These are phyloP conservation scores for Aspergillus fischeri DNA, from an alignment of 2,329 filamentous ascomycete species.

Conservation along the genomic window DNA sequence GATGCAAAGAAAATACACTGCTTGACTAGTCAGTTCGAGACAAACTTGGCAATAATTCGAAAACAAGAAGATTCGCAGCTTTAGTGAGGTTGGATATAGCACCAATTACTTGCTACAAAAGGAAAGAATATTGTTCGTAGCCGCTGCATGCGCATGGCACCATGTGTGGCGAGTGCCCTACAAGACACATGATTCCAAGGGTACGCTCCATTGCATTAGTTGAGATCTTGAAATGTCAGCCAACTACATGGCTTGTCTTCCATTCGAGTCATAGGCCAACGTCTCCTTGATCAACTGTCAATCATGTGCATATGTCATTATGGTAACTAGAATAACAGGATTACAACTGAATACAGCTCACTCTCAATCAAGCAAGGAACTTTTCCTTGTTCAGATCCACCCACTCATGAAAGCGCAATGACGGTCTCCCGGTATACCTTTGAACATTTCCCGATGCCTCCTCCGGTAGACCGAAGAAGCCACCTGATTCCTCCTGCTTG, in stretches of 20 bases:
- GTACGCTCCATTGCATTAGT: not conserved
- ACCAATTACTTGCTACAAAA: too few species aligned
- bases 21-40: too few species aligned
- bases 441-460: constrained; percentile 28
- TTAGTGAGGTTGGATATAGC: too few species aligned
- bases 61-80: not conserved
- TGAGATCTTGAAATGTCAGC: not conserved
- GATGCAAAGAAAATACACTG: not conserved
- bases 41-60: not conserved
- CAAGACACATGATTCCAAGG: too few species aligned
- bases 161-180: too few species aligned
- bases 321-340: not conserved
- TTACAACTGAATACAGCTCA: too few species aligned
- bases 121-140: too few species aligned
- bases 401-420: constrained; percentile 32
- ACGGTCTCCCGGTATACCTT: constrained; percentile 27
- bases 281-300: not conserved
- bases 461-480: not conserved
- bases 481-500: not conserved
- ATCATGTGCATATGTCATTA: not conserved
- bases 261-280: too few species aligned
- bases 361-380: constrained; percentile 10
- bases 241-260: not conserved
- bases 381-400: constrained; percentile 26
- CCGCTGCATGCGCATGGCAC: too few species aligned